phyloP scores from a whole-genome alignment of 2,329 filamentous ascomycete genomes.

The Colletotrichum spaethianum region DNA sequence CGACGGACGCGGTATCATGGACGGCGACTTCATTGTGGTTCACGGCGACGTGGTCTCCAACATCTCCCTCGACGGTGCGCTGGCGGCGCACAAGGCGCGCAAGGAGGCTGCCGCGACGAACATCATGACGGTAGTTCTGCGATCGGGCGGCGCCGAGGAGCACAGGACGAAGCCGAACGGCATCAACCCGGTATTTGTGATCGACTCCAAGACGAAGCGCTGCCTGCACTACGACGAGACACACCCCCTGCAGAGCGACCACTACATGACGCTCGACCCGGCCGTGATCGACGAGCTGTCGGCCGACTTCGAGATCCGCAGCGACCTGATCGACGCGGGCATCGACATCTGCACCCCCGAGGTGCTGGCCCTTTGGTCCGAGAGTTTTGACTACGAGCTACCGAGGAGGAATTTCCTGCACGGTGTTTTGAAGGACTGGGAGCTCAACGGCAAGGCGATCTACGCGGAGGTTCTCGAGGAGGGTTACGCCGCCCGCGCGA shows the following conservation, averaged over 20 bases:
- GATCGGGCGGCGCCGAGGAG: slow-evolving; percentile 77
- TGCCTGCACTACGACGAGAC: slow-evolving; percentile 97
- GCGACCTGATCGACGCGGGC: slow-evolving; percentile 92
- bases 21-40: slow-evolving; percentile 91
- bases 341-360: slow-evolving; percentile 99
- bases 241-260: slow-evolving; percentile 75
- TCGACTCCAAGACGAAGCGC: slow-evolving; percentile 84
- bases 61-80: slow-evolving; percentile 82
- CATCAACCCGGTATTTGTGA: slow-evolving; percentile 85
- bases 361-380: slow-evolving; percentile 93
- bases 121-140: slow-evolving; percentile 96
- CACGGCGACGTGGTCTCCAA: slow-evolving; percentile 95
- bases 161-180: slow-evolving; percentile 85
- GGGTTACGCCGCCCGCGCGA: slow-evolving; percentile 88
- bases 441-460: slow-evolving; percentile 97
- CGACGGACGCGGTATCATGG: slow-evolving; percentile 86
- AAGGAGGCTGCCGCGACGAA: slow-evolving; percentile 90
- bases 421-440: slow-evolving; percentile 95
- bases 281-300: slow-evolving; percentile 80
- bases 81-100: slow-evolving; percentile 85
- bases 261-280: slow-evolving; percentile 81
- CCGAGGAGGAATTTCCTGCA: slow-evolving; percentile 91
- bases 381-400: slow-evolving; percentile 97
- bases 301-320: slow-evolving; percentile 83
- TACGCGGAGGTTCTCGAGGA: slow-evolving; percentile 88